Evolutionary conservation across 805 yeast genomes (phyloP), one percentile per base, ranked within the genome.

Genomic region (Kregervanrija pseudodelftensis): DNA sequence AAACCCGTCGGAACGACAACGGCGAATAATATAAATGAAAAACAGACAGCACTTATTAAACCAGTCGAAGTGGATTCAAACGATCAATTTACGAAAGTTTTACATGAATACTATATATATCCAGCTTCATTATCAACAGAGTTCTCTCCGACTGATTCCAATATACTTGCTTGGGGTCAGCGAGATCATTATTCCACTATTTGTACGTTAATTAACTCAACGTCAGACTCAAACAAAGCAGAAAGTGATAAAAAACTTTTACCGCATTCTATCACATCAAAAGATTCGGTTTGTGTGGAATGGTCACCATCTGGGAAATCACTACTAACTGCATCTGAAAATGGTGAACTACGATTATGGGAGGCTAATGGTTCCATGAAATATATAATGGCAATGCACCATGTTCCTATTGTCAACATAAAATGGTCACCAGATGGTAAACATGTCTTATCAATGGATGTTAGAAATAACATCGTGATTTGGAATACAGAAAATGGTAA

Each of bases 341-440:
- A 73, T 55, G 96, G 96, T 11, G 91, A 84, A 53, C 55, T 89
- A 8, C 66, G 91, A 45, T 67, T 85, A n/a, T 89, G 95, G 95
- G 74, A 80, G 10, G 69, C 76, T 0, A 82, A 78, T 39, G 95
- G 95, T 0, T 72, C 74, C 30, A 66, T 87, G 34, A 68, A 76
- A 47, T 81, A 79, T 41, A 73, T 76, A 1, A 61, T 80, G 53
- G 68, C 72, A 22, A 58, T 73, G 33, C 85, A 80, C 52, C 67
- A 69, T 37, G 60, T 76, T 2, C 77, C 90, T 0, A 70, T 88
- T 1, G 54, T 79, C 9, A 58, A 70, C 2, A 63, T 84, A 4
- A 60, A 67, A 43, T 88, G 95, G 95, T 81, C 77, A 46, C 59
- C 64, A 14, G 60, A 65, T 8, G 79, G 82, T 2, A 66, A 71